Conservation (phyloP, 352 stramenopile genomes). For the Phytophthora palmivora region DNA sequence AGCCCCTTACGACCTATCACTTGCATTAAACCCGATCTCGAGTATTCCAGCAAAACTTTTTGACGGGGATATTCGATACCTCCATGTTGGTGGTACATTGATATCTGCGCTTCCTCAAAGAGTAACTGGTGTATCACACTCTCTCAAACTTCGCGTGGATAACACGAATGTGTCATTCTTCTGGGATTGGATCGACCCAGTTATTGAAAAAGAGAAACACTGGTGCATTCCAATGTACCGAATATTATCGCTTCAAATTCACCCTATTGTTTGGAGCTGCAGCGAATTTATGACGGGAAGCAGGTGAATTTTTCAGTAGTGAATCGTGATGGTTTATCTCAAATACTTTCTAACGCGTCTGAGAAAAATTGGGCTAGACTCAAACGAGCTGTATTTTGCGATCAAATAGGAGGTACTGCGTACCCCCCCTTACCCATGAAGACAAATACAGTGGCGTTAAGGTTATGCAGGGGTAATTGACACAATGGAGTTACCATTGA, state of each 20-base stretch:
- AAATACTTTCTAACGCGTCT: constrained; percentile 4
- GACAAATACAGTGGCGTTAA: background rate
- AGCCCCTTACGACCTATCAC: constrained; percentile 6
- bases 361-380: constrained; percentile 5
- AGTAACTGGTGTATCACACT: constrained; percentile 1
- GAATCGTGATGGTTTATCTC: background rate
- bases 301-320: background rate
- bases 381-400: background rate
- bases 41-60: constrained; percentile 14
- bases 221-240: background rate
- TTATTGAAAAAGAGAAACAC: background rate
- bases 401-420: background rate
- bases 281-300: constrained; percentile 8
- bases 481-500: too few species aligned
- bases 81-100: constrained; percentile 7
- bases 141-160: constrained; percentile 9
- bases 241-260: constrained; percentile 7
- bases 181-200: constrained; percentile 14
- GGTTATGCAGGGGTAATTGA: background rate
- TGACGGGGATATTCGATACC: constrained; percentile 7
- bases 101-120: constrained; percentile 1
- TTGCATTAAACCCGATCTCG: constrained; percentile 14
- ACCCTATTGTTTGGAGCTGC: constrained; percentile 16
- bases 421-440: background rate
- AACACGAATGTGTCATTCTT: constrained; percentile 22